A percentile compares a stretch with the other conserved stretches of the same genome.
These are phyloP conservation scores for Beauveria pseudobassiana DNA, from an alignment of 2,329 filamentous ascomycete genomes.

Conservation along the genomic window DNA sequence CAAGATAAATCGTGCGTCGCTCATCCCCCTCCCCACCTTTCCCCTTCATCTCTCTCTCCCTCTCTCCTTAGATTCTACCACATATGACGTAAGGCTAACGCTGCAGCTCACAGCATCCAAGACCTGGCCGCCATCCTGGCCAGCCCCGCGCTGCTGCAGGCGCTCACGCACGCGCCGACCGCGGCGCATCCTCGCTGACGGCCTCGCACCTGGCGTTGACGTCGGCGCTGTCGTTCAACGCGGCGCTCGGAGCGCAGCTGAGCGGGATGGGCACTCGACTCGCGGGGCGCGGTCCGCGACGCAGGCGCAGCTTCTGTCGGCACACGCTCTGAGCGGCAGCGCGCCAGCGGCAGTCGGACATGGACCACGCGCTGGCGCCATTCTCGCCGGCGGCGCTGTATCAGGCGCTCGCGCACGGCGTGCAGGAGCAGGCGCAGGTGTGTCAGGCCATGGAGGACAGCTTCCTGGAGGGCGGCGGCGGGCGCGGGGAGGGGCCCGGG, in stretches of 20 bases:
- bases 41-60: not conserved
- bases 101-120: slow-evolving; percentile 50
- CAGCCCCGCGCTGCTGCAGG: slow-evolving; percentile 58
- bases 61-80: too few relatives aligned
- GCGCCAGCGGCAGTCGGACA: slow-evolving; percentile 79
- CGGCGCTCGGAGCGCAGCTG: slow-evolving; percentile 59
- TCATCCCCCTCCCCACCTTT: not conserved
- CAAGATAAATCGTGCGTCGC: slow-evolving; percentile 70
- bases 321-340: slow-evolving; percentile 84
- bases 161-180: slow-evolving; percentile 60
- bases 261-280: slow-evolving; percentile 51
- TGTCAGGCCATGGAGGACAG: slow-evolving; percentile 85
- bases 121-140: slow-evolving; percentile 67
- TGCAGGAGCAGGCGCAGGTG: slow-evolving; percentile 75
- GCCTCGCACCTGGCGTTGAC: slow-evolving; percentile 59
- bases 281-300: slow-evolving; percentile 57
- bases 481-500: slow-evolving; percentile 21
- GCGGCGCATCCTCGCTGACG: slow-evolving; percentile 63
- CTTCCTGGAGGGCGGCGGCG: slow-evolving; percentile 58
- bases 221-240: slow-evolving; percentile 61
- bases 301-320: slow-evolving; percentile 73
- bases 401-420: slow-evolving; percentile 65
- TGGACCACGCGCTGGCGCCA: slow-evolving; percentile 75
- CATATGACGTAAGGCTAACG: not conserved
- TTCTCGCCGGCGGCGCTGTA: slow-evolving; percentile 86